Evolutionary conservation across 2,329 filamentous ascomycete genomes (phyloP).

Genomic region (Penicillium sp.): DNA sequence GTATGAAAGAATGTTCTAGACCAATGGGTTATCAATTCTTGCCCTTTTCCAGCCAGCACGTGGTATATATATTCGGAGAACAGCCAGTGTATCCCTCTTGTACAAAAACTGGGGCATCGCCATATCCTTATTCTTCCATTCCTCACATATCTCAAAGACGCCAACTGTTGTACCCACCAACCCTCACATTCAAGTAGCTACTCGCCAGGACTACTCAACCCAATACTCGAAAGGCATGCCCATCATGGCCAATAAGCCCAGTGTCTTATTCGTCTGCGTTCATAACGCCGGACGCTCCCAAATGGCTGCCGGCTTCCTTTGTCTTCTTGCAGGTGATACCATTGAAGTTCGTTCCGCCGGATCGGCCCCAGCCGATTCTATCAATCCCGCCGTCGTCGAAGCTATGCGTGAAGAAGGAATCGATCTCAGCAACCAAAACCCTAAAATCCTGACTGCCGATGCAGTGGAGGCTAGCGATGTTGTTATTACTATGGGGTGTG

Average conservation of each 20-base stretch:
- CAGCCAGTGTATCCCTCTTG: conserved; percentile 1
- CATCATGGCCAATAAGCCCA: conserved; percentile 19
- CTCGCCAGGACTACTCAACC: not conserved
- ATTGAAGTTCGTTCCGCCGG: conserved; percentile 27
- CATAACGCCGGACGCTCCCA: conserved; percentile 30
- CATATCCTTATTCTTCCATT: not conserved
- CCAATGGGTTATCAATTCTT: not conserved
- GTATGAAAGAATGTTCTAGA: conserved; percentile 8
- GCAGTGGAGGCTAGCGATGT: conserved; percentile 23
- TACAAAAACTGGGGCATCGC: not conserved
- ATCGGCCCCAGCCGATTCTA: conserved; percentile 24
- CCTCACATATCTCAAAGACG: not conserved
- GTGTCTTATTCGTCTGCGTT: conserved; percentile 29
- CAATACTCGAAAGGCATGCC: conserved; percentile 4
- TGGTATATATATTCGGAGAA: conserved; percentile 5
- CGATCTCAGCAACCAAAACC: conserved; percentile 22
- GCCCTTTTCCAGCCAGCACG: not conserved
- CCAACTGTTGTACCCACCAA: conserved; percentile 1
- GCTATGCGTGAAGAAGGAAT: conserved; percentile 30
- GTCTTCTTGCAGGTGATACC: conserved; percentile 16
- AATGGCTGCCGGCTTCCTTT: conserved; percentile 26
- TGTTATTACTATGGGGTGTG: conserved; percentile 30
- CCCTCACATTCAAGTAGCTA: conserved; percentile 2
- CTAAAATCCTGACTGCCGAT: conserved; percentile 24
- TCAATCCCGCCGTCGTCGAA: conserved; percentile 24